Base-by-base conservation (phyloP, 73 alveolate species). In the Paramecium biaurelia region DNA sequence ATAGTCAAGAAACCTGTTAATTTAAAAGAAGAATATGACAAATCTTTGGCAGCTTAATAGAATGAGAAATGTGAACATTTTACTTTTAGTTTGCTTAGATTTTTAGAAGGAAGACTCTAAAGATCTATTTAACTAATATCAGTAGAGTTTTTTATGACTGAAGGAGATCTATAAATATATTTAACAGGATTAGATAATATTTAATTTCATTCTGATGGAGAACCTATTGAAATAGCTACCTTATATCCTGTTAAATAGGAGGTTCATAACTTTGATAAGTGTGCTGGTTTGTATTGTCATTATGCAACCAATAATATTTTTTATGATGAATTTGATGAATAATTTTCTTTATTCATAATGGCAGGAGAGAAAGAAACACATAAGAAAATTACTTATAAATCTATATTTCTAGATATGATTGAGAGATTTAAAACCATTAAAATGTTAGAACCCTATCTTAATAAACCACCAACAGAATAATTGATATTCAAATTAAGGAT, bases 241-340 rank as follows among this genome's bases (percentile, higher is more conserved):
- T 70, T 89, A 26, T 58, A 70, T 38, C 70, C 45, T 35, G 20
- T n/a, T 11, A 47, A 89, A 82, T 10, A 70, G 10, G 14, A 76
- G 21, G n/a, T 21, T n/a, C 23, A 70, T 58, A 82, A 89, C 32
- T 76, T 70, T 70, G 79, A 45, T 23, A 89, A 89, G 49, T 89
- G 94, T 70, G 70, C 87, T 41, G 94, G 94, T 5, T 24, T 70
- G 28, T 89, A 89, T 70, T 89, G 94, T 70, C 35, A 70, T 43
- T 89, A 82, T 89, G 74, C 94, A 5, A 47, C 82, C 18, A 82
- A 89, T 70, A 70, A 76, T 10, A 70, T 82, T 14, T 89, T 58
- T 53, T 89, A 70, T 49, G 94, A 89, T 41, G 94, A 89, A 45
- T 57, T 23, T 26, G 94, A 89, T 34, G 94, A 89, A 89, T 57